Evolutionary conservation across 495 filamentous ascomycete genomes (phyloP).

Genomic region (Thozetella sp.): DNA sequence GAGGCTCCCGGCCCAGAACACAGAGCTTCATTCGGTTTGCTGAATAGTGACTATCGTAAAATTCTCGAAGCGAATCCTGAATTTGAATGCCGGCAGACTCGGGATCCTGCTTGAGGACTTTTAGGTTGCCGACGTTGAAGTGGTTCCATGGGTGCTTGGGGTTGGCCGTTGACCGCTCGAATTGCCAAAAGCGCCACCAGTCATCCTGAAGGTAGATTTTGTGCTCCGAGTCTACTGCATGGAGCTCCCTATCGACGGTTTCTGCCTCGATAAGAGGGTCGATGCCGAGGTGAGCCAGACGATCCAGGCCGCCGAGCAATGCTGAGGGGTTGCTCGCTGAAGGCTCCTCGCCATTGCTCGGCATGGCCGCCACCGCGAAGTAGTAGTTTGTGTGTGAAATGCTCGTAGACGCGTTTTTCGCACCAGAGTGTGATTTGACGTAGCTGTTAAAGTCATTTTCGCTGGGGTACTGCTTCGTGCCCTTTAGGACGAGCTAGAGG

Average conservation of each 20-base stretch:
- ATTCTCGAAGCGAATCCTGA: slow-evolving; percentile 90
- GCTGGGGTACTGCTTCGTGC: slow-evolving; percentile 74
- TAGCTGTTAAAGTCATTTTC: slow-evolving; percentile 97
- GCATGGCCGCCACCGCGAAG: slow-evolving; percentile 86
- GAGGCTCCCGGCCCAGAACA: slow-evolving; percentile 79
- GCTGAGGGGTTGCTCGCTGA: slow-evolving; percentile 63
- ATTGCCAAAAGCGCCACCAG: slow-evolving; percentile 86
- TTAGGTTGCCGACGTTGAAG: slow-evolving; percentile 92
- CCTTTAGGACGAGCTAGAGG: background rate
- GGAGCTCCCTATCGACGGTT: slow-evolving; percentile 88
- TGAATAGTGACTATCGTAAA: slow-evolving; percentile 89
- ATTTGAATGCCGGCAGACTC: slow-evolving; percentile 83
- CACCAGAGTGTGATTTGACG: slow-evolving; percentile 82
- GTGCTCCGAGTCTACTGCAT: slow-evolving; percentile 97
- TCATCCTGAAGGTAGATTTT: slow-evolving; percentile 99
- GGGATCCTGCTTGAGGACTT: slow-evolving; percentile 85
- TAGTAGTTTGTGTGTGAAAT: slow-evolving; percentile 96
- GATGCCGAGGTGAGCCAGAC: slow-evolving; percentile 97
- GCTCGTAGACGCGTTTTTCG: slow-evolving; percentile 93
- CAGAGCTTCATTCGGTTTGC: slow-evolving; percentile 97
- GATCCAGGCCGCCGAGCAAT: slow-evolving; percentile 86
- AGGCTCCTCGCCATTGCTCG: slow-evolving; percentile 52
- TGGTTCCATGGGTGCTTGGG: slow-evolving; percentile 88
- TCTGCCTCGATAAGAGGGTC: slow-evolving; percentile 85
- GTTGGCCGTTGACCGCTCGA: slow-evolving; percentile 89